These are phyloP conservation scores for Yamadazyma sp. DNA, from an alignment of 1,139 yeast genomes.

Conservation along the genomic window DNA sequence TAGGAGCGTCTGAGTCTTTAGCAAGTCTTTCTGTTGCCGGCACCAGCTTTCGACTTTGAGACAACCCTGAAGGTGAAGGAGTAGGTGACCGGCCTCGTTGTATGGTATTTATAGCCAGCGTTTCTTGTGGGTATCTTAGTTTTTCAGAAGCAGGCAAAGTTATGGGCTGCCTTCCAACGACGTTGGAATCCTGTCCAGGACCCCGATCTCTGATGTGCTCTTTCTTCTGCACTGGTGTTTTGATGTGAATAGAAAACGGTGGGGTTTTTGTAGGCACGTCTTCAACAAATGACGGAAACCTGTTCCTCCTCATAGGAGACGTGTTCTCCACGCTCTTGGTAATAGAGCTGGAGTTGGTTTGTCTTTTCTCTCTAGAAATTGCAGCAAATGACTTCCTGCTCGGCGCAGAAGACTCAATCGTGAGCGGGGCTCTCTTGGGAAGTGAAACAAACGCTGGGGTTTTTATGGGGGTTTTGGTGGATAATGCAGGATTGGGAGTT, in stretches of 20 bases:
- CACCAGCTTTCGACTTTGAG: neutral
- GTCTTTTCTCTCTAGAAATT: slow-evolving; percentile 6
- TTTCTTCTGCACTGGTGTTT: neutral
- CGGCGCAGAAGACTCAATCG: slow-evolving; percentile 22
- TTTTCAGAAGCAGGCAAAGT: neutral
- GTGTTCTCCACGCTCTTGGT: slow-evolving; percentile 5
- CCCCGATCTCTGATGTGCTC: too few relatives aligned
- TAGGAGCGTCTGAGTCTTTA: slow-evolving; percentile 6
- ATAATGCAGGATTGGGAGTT: slow-evolving; percentile 5
- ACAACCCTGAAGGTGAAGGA: neutral
- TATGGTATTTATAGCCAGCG: too few relatives aligned
- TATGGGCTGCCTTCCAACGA: neutral
- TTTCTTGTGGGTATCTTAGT: neutral
- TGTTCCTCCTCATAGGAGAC: slow-evolving; percentile 16
- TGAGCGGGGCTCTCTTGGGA: slow-evolving; percentile 43
- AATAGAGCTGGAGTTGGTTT: slow-evolving; percentile 4
- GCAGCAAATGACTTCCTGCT: slow-evolving; percentile 13
- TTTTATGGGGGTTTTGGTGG: slow-evolving; percentile 13
- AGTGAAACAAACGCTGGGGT: slow-evolving; percentile 38
- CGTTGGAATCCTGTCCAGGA: too few relatives aligned
- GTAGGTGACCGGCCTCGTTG: neutral
- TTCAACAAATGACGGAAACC: slow-evolving; percentile 17
- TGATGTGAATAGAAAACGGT: neutral
- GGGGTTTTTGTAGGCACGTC: slow-evolving; percentile 3
- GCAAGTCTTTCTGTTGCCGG: neutral